Evolutionary conservation across 148 eudicot species (phyloP).

Genomic region (Camellia sinensis): DNA sequence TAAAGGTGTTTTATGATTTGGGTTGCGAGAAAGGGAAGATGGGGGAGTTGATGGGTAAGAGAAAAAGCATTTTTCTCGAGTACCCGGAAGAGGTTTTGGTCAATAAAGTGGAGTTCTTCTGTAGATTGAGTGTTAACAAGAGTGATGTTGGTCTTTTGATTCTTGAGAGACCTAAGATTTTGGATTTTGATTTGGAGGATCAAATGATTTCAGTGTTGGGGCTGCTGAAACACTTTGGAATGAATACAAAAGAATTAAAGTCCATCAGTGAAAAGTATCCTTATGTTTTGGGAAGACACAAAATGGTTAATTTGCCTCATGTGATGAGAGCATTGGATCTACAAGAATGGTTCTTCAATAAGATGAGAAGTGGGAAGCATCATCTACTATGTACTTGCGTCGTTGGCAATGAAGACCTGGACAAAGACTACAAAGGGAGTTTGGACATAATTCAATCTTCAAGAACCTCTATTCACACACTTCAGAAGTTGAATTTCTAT

Average conservation of each 20-base stretch:
- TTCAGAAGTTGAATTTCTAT: conserved; percentile 41
- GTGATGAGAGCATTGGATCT: conserved; percentile 65
- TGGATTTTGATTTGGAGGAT: conserved; percentile 40
- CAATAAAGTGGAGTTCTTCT: conserved; percentile 52
- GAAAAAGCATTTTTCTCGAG: conserved; percentile 38
- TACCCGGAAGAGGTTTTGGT: conserved; percentile 47
- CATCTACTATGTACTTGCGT: conserved; percentile 31
- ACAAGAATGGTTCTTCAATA: conserved; percentile 58
- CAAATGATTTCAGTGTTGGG: conserved; percentile 48
- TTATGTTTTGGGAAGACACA: conserved; percentile 59
- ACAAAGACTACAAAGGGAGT: conserved; percentile 30
- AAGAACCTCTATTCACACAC: conserved; percentile 28
- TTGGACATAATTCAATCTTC: conserved; percentile 31
- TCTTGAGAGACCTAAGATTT: conserved; percentile 52
- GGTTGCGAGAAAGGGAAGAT: conserved; percentile 52
- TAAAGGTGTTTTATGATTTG: conserved; percentile 56
- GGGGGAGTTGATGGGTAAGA: conserved; percentile 47
- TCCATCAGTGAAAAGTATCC: conserved; percentile 37
- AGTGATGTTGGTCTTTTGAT: conserved; percentile 51
- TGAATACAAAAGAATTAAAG: conserved; percentile 25
- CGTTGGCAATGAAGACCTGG: conserved; percentile 41
- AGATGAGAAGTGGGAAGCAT: conserved; percentile 42
- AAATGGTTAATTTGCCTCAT: conserved; percentile 55
- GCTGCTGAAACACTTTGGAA: conserved; percentile 50
- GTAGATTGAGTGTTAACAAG: conserved; percentile 41